Evolutionary conservation across 805 yeast species (phyloP).

Genomic region (Sungouiella blattae): DNA sequence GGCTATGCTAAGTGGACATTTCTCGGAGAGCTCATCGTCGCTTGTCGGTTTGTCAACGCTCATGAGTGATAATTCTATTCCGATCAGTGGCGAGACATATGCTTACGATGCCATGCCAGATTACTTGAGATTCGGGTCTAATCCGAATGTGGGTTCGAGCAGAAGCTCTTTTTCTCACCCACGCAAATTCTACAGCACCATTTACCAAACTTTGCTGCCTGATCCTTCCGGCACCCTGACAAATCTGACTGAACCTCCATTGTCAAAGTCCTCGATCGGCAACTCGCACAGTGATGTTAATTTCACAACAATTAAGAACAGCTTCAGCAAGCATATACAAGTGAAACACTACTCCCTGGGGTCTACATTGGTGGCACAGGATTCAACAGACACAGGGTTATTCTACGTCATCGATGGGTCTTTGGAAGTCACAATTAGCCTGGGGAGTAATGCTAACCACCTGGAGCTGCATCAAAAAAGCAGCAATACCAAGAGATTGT

Average conservation of each 20-base stretch:
- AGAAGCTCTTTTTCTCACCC: slow-evolving; percentile 6
- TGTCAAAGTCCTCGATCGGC: not conserved
- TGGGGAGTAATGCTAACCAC: too few species aligned
- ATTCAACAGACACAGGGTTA: slow-evolving; percentile 67
- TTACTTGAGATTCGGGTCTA: slow-evolving; percentile 9
- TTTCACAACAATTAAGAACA: slow-evolving; percentile 50
- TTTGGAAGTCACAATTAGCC: slow-evolving; percentile 47
- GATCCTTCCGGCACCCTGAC: too few species aligned
- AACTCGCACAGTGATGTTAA: slow-evolving; percentile 23
- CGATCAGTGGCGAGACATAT: slow-evolving; percentile 10
- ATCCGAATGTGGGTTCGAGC: slow-evolving; percentile 4
- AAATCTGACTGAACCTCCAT: not conserved
- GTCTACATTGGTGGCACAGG: slow-evolving; percentile 57
- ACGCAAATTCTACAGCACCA: slow-evolving; percentile 30
- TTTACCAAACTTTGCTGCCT: slow-evolving; percentile 15
- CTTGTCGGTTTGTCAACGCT: slow-evolving; percentile 25
- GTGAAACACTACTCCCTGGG: slow-evolving; percentile 53
- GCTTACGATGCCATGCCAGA: slow-evolving; percentile 19
- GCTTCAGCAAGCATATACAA: slow-evolving; percentile 58
- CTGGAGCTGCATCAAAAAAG: slow-evolving; percentile 1
- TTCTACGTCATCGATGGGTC: slow-evolving; percentile 78
- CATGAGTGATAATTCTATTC: slow-evolving; percentile 13
- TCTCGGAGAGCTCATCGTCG: slow-evolving; percentile 29
- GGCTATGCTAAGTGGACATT: slow-evolving; percentile 7
- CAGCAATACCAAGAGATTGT: slow-evolving; percentile 34